Conservation (phyloP, 164 flowering plant species). For the Umbilicus rupestris region DNA sequence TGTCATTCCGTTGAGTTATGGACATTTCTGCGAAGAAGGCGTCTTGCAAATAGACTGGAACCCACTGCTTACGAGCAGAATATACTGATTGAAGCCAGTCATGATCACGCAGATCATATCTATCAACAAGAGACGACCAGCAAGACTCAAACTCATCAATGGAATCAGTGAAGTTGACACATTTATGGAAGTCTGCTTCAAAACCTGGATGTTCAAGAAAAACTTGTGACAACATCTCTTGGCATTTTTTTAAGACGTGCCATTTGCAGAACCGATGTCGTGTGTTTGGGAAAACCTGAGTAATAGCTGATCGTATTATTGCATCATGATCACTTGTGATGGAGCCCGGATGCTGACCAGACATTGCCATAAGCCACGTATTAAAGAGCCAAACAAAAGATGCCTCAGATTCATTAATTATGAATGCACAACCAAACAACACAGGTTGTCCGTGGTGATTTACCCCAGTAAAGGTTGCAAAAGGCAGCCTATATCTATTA, state of each 20-base stretch:
- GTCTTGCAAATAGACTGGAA: conserved; percentile 62
- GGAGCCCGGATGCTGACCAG: conserved; percentile 53
- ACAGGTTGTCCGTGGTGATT: conserved; percentile 83
- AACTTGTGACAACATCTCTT: conserved; percentile 59
- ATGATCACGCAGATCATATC: conserved; percentile 51
- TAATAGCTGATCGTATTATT: conserved; percentile 56
- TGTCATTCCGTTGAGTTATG: conserved; percentile 63
- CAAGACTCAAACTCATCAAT: conserved; percentile 65
- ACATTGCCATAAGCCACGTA: conserved; percentile 73
- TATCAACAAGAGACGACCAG: conserved; percentile 61
- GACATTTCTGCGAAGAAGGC: conserved; percentile 83
- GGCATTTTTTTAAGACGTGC: conserved; percentile 68
- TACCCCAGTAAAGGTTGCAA: conserved; percentile 77
- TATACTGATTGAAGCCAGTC: conserved; percentile 64
- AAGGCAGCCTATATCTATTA: conserved; percentile 69
- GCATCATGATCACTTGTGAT: conserved; percentile 72
- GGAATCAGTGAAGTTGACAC: conserved; percentile 61
- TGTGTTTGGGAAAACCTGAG: conserved; percentile 62
- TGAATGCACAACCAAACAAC: conserved; percentile 77
- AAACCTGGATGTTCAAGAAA: conserved; percentile 49
- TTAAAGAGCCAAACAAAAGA: conserved; percentile 74
- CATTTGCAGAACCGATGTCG: conserved; percentile 78
- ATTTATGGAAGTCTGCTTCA: conserved; percentile 67
- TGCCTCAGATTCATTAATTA: conserved; percentile 63
- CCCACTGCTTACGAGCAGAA: conserved; percentile 60